Evolutionary conservation across 2,329 filamentous ascomycete species (phyloP).

Genomic region (Botrytis byssoidea): DNA sequence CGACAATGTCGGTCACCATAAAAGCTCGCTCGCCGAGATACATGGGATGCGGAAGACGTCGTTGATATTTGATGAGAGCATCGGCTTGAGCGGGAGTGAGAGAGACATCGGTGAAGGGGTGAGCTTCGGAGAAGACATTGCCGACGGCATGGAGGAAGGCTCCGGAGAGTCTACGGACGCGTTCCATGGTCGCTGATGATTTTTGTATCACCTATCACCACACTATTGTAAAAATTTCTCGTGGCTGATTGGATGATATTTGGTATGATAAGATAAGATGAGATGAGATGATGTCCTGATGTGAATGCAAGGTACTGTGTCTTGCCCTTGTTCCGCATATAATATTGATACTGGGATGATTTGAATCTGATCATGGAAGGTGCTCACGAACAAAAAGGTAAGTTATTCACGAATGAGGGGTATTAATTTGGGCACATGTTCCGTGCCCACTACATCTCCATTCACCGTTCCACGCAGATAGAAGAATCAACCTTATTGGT

Average conservation of each 20-base stretch:
- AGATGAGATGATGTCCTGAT: not conserved
- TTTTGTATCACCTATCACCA: not conserved
- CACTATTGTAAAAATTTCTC: not conserved
- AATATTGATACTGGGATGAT: not conserved
- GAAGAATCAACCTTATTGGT: not conserved
- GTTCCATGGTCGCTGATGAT: not conserved
- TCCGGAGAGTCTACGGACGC: conserved; percentile 26
- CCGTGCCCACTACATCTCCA: not conserved
- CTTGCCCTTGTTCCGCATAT: not conserved
- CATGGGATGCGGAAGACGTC: conserved; percentile 19
- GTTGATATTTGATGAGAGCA: conserved; percentile 28
- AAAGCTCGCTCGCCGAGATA: conserved; percentile 27
- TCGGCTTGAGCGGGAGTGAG: conserved; percentile 27
- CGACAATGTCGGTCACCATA: conserved; percentile 24
- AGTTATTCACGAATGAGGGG: not conserved
- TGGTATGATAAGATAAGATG: not conserved
- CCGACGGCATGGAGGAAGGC: conserved; percentile 24
- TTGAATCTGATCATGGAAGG: not conserved
- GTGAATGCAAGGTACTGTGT: conserved; percentile 1
- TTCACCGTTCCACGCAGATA: not conserved
- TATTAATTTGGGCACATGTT: not conserved
- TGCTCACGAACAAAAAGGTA: conserved; percentile 3
- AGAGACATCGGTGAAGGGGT: conserved; percentile 27
- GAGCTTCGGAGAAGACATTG: conserved; percentile 28
- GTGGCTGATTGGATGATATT: conserved; percentile 2